A percentile compares a stretch with the other conserved stretches of the same genome.
Conservation (phyloP, 805 yeast genomes). For the Jamesozyma lodderae region DNA sequence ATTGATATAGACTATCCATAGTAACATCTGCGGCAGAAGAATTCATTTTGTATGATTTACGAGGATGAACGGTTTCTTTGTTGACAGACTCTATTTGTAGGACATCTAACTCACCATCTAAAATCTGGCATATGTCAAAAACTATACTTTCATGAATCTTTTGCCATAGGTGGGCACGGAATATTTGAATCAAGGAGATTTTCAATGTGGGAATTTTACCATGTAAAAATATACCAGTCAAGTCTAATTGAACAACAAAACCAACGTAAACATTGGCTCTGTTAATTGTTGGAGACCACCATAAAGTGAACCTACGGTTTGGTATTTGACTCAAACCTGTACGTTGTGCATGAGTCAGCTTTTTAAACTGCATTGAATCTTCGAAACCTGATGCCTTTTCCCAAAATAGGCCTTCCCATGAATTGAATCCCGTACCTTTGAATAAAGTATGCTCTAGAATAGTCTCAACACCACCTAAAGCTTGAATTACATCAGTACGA, state of each 20-base stretch:
- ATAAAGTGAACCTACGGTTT: constrained; percentile 87
- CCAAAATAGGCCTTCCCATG: constrained; percentile 99
- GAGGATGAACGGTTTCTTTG: constrained; percentile 89
- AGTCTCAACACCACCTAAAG: constrained; percentile 94
- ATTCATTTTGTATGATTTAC: constrained; percentile 95
- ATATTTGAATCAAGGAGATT: constrained; percentile 89
- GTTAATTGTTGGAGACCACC: constrained; percentile 99
- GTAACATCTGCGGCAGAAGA: constrained; percentile 91
- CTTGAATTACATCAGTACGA: constrained; percentile 92
- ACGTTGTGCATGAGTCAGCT: constrained; percentile 93
- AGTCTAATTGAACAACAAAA: constrained; percentile 86
- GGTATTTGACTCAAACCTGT: constrained; percentile 97
- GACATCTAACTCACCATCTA: constrained; percentile 79
- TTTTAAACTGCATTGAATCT: constrained; percentile 88
- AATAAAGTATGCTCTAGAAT: constrained; percentile 90
- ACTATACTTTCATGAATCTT: constrained; percentile 95
- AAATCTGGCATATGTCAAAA: constrained; percentile 83
- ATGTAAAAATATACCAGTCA: constrained; percentile 93
- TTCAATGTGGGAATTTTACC: constrained; percentile 97
- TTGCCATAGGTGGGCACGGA: constrained; percentile 98
- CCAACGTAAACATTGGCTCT: constrained; percentile 98
- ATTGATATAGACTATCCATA: constrained; percentile 60
- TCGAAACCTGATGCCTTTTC: constrained; percentile 96
- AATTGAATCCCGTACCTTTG: constrained; percentile 94
- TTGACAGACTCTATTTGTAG: constrained; percentile 78